Percentiles rank a stretch among this genome's conserved stretches.
These are phyloP conservation scores for Venturia carpophila DNA, from an alignment of 2,329 filamentous ascomycete species.

Conservation along the genomic window DNA sequence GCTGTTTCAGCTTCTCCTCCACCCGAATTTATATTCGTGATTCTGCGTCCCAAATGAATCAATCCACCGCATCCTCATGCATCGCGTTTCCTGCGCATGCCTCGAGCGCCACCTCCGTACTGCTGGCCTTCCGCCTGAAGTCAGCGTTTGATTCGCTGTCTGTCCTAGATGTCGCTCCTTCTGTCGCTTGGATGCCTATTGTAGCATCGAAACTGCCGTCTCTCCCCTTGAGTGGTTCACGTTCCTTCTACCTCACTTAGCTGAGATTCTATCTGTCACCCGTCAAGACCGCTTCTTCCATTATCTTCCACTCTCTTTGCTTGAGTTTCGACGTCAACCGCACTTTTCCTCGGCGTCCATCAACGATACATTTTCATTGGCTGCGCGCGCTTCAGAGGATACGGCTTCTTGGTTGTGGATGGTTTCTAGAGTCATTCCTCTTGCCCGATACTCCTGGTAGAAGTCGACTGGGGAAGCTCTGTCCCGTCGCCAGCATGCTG, in stretches of 20 bases:
- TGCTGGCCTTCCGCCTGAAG: not conserved
- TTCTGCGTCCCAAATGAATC: not conserved
- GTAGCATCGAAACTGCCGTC: slow-evolving; percentile 9
- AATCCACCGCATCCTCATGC: slow-evolving; percentile 4
- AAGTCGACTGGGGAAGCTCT: not conserved
- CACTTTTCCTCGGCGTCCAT: not conserved
- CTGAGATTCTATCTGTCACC: not conserved
- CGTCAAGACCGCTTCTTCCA: not conserved
- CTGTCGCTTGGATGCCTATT: not conserved
- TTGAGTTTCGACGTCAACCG: not conserved
- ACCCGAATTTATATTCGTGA: not conserved
- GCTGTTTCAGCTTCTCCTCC: not conserved
- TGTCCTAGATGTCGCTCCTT: slow-evolving; percentile 4
- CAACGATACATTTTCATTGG: not conserved
- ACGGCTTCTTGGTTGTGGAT: not conserved
- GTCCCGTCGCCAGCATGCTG: slow-evolving; percentile 7
- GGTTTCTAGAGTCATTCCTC: slow-evolving; percentile 6
- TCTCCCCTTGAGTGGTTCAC: slow-evolving; percentile 3
- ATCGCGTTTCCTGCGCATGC: slow-evolving; percentile 6
- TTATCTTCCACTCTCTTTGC: not conserved
- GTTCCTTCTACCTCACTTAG: not conserved
- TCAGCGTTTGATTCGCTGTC: not conserved
- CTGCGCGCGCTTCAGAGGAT: not conserved
- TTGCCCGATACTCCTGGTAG: not conserved
- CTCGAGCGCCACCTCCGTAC: not conserved